phyloP scores from a whole-genome alignment of 2,329 filamentous ascomycete genomes.

The Emergomyces pasteurianus region DNA sequence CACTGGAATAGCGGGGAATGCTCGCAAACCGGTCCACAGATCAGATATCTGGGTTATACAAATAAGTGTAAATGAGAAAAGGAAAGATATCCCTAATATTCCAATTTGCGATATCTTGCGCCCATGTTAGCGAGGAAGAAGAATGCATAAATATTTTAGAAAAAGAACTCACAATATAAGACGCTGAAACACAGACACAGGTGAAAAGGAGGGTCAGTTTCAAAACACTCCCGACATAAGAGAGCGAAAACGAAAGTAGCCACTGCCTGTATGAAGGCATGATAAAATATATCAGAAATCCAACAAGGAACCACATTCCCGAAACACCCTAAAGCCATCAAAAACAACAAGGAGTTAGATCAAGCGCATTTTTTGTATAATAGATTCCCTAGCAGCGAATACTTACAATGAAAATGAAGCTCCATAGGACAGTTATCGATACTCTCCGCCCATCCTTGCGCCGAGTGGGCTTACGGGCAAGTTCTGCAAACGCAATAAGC shows the following conservation, averaged over 20 bases:
- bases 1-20: constrained; percentile 22
- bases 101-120: constrained; percentile 32
- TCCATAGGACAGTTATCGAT: constrained; percentile 9
- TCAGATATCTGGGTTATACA: constrained; percentile 22
- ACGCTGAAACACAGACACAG: constrained; percentile 23
- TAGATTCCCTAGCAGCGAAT: neutral
- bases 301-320: constrained; percentile 2
- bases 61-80: constrained; percentile 25
- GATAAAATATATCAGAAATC: constrained; percentile 4
- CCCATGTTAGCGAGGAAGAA: constrained; percentile 7
- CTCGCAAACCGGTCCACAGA: constrained; percentile 21
- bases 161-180: constrained; percentile 27
- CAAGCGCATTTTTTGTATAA: neutral
- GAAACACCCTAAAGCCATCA: constrained; percentile 3
- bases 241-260: neutral
- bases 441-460: neutral
- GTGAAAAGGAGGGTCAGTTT: constrained; percentile 25
- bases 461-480: constrained; percentile 7
- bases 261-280: neutral
- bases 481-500: constrained; percentile 20
- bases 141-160: neutral
- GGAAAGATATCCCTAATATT: constrained; percentile 26
- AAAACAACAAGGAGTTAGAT: neutral
- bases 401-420: constrained; percentile 9
- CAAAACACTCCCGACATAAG: constrained; percentile 20